Evolutionary conservation across 2,329 filamentous ascomycete genomes (phyloP).

Genomic region (Tolypocladium tundrense): DNA sequence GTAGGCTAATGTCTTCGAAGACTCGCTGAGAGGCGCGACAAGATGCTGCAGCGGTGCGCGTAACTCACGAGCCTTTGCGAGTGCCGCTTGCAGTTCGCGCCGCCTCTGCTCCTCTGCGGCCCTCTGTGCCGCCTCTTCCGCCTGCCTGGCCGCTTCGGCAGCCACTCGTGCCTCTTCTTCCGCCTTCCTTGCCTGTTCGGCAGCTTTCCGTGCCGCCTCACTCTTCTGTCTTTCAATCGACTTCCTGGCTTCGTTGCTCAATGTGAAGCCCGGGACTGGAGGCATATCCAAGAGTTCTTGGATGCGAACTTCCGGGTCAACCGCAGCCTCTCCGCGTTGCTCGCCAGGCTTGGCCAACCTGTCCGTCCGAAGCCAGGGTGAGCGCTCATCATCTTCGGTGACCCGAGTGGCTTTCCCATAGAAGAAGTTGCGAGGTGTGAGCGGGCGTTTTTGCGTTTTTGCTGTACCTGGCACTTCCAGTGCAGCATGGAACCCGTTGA

Average conservation of each 20-base stretch:
- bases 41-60: conserved; percentile 16
- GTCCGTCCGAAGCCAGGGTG: background rate
- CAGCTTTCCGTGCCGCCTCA: conserved; percentile 12
- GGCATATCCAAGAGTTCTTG: conserved; percentile 15
- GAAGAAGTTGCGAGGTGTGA: background rate
- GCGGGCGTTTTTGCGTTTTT: background rate
- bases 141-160: conserved; percentile 11
- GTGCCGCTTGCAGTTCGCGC: conserved; percentile 15
- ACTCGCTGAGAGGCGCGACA: conserved; percentile 15
- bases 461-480: background rate
- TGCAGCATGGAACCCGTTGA: background rate
- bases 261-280: conserved; percentile 12
- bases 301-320: conserved; percentile 10
- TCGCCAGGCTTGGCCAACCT: background rate
- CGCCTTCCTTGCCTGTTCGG: conserved; percentile 12
- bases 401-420: background rate
- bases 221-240: conserved; percentile 4
- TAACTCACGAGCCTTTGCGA: conserved; percentile 19
- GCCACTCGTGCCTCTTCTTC: conserved; percentile 15
- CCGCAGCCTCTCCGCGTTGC: background rate
- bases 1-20: conserved; percentile 15
- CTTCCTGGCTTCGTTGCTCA: conserved; percentile 17
- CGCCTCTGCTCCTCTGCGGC: conserved; percentile 14
- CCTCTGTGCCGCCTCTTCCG: conserved; percentile 1
- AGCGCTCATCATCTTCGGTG: background rate